A percentile compares a stretch with the other conserved stretches of the same genome.
phyloP scores from a whole-genome alignment of 228 moss, liverwort and hornwort genomes.

The Sphagnum magellanicum region DNA sequence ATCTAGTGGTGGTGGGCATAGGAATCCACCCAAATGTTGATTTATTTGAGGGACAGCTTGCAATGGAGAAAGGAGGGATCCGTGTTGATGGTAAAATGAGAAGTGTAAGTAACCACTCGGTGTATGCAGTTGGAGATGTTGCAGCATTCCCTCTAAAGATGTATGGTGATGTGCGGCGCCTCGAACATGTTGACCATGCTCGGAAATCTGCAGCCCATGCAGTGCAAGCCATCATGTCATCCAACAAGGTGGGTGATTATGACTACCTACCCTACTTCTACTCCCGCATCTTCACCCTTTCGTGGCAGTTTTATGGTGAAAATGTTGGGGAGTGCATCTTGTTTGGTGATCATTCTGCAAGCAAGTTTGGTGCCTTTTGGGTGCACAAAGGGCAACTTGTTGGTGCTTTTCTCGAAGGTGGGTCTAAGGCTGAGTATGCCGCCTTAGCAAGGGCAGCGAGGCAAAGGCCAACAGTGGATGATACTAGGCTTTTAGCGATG shows the following conservation, averaged over 20 bases:
- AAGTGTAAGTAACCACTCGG: slow-evolving; percentile 52
- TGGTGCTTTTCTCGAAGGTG: slow-evolving; percentile 84
- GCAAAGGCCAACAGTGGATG: slow-evolving; percentile 42
- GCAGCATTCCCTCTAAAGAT: slow-evolving; percentile 70
- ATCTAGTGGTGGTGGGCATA: slow-evolving; percentile 81
- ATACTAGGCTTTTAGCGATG: slow-evolving; percentile 23
- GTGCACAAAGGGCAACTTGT: slow-evolving; percentile 58
- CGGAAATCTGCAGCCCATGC: slow-evolving; percentile 93
- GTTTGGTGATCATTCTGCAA: slow-evolving; percentile 36
- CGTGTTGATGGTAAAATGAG: slow-evolving; percentile 89
- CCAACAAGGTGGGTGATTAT: slow-evolving; percentile 45
- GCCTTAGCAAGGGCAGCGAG: slow-evolving; percentile 60
- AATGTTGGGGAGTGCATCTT: slow-evolving; percentile 53
- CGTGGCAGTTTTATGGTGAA: slow-evolving; percentile 92
- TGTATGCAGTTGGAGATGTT: slow-evolving; percentile 92
- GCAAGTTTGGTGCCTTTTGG: slow-evolving; percentile 87
- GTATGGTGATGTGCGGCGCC: slow-evolving; percentile 49
- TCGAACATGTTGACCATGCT: slow-evolving; percentile 96
- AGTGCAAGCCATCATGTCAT: slow-evolving; percentile 50
- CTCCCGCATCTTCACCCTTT: slow-evolving; percentile 88
- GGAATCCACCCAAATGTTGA: slow-evolving; percentile 76
- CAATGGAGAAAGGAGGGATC: slow-evolving; percentile 69
- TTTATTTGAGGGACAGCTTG: slow-evolving; percentile 71
- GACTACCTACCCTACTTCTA: slow-evolving; percentile 95
- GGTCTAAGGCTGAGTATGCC: slow-evolving; percentile 68